These are phyloP conservation scores for Xylariaceae sp. DNA, from an alignment of 2,329 filamentous ascomycete genomes.

Conservation along the genomic window DNA sequence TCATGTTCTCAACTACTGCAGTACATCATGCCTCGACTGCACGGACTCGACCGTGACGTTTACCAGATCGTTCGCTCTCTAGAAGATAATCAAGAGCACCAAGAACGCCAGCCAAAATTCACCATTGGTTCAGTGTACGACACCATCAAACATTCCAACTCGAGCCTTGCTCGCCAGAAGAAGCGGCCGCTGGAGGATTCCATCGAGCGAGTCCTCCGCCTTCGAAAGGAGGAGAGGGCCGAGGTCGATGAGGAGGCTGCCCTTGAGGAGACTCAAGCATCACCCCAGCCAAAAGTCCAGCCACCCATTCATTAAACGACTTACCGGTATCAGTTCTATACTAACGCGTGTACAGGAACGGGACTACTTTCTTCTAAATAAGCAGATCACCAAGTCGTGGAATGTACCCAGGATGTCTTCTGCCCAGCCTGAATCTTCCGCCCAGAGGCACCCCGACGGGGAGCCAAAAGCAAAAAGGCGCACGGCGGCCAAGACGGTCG, in stretches of 20 bases:
- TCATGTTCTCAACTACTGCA: not conserved
- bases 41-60: constrained; percentile 54
- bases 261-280: constrained; percentile 18
- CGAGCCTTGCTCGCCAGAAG: constrained; percentile 72
- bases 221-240: constrained; percentile 58
- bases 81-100: constrained; percentile 50
- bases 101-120: constrained; percentile 33
- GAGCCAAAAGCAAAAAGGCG: constrained; percentile 61
- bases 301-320: not conserved
- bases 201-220: constrained; percentile 72
- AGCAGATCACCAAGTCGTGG: constrained; percentile 35
- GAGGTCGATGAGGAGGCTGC: constrained; percentile 34
- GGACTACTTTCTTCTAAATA: constrained; percentile 30
- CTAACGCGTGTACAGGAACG: constrained; percentile 13
- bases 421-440: constrained; percentile 10
- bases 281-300: constrained; percentile 20
- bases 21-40: constrained; percentile 7
- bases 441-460: constrained; percentile 52
- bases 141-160: constrained; percentile 77
- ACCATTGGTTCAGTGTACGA: constrained; percentile 63
- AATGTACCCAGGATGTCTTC: constrained; percentile 20
- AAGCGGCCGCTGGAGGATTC: constrained; percentile 77
- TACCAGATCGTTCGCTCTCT: constrained; percentile 75
- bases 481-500: constrained; percentile 46
- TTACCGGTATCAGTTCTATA: constrained; percentile 1